Percentiles rank a stretch among this genome's conserved stretches.
Evolutionary conservation across 805 yeast genomes (phyloP).

Genomic region (Pichia scutulata): DNA sequence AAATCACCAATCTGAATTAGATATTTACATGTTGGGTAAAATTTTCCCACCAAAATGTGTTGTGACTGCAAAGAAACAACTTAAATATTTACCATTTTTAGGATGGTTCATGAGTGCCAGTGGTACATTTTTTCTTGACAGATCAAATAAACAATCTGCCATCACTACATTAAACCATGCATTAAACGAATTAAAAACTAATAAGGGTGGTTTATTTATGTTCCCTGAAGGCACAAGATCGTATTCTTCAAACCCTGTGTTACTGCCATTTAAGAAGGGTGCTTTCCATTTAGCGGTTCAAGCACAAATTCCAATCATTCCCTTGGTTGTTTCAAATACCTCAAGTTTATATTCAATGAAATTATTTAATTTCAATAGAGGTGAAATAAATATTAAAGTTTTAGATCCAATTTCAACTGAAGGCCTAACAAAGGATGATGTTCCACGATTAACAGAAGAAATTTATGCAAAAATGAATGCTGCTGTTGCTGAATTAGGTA

Average conservation of each 20-base stretch:
- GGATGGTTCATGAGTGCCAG: constrained; percentile 96
- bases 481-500: constrained; percentile 36
- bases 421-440: constrained; percentile 63
- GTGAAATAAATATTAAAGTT: constrained; percentile 71
- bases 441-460: constrained; percentile 49
- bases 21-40: constrained; percentile 72
- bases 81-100: constrained; percentile 78
- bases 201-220: constrained; percentile 73
- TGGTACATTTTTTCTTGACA: constrained; percentile 87
- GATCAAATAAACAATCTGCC: constrained; percentile 70
- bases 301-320: constrained; percentile 83
- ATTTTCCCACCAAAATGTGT: constrained; percentile 83
- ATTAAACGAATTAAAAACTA: constrained; percentile 47
- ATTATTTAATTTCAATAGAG: constrained; percentile 59
- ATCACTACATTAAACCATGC: constrained; percentile 68
- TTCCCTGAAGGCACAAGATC: constrained; percentile 99
- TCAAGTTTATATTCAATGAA: constrained; percentile 60
- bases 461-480: constrained; percentile 52
- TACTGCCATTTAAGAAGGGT: constrained; percentile 92
- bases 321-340: constrained; percentile 82
- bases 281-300: constrained; percentile 96
- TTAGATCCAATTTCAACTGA: constrained; percentile 73
- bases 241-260: constrained; percentile 52
- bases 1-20: constrained; percentile 89
- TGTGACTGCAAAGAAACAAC: constrained; percentile 84